Evolutionary conservation across 208 protist species (phyloP).

Genomic region (Zelonia costaricensis): DNA sequence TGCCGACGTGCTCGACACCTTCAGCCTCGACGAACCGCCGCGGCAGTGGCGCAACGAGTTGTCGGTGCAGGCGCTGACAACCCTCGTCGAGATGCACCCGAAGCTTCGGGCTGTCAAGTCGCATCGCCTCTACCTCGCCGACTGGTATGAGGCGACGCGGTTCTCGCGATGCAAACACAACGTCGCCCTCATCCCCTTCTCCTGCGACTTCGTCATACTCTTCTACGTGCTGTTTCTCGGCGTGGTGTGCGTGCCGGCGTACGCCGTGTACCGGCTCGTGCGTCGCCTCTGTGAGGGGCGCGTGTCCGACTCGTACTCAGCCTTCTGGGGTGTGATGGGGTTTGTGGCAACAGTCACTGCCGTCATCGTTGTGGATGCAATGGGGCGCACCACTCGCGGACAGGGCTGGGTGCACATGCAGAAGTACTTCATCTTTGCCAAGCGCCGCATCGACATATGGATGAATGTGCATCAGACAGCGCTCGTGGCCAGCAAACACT

Average conservation of each 20-base stretch:
- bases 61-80: constrained; percentile 82
- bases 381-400: constrained; percentile 38
- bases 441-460: constrained; percentile 60
- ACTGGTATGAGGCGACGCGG: constrained; percentile 86
- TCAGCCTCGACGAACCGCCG: constrained; percentile 68
- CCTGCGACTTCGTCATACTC: constrained; percentile 75
- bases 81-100: constrained; percentile 91
- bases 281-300: constrained; percentile 22
- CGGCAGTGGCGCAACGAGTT: constrained; percentile 88
- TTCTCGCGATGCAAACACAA: constrained; percentile 90
- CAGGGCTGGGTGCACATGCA: constrained; percentile 78
- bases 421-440: constrained; percentile 81
- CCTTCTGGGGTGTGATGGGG: constrained; percentile 77
- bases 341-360: constrained; percentile 44
- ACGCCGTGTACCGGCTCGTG: constrained; percentile 46
- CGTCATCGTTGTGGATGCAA: constrained; percentile 41
- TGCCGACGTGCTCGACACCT: constrained; percentile 82
- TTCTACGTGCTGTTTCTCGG: constrained; percentile 68
- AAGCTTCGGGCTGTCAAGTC: constrained; percentile 77
- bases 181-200: constrained; percentile 78
- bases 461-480: constrained; percentile 63
- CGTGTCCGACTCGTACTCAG: constrained; percentile 47
- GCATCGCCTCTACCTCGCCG: constrained; percentile 65
- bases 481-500: constrained; percentile 30
- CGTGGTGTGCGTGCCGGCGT: constrained; percentile 50